A percentile compares a stretch with the other conserved stretches of the same genome.
Conservation (phyloP, 2,329 filamentous ascomycete genomes). For the Aspergillus texensis region DNA sequence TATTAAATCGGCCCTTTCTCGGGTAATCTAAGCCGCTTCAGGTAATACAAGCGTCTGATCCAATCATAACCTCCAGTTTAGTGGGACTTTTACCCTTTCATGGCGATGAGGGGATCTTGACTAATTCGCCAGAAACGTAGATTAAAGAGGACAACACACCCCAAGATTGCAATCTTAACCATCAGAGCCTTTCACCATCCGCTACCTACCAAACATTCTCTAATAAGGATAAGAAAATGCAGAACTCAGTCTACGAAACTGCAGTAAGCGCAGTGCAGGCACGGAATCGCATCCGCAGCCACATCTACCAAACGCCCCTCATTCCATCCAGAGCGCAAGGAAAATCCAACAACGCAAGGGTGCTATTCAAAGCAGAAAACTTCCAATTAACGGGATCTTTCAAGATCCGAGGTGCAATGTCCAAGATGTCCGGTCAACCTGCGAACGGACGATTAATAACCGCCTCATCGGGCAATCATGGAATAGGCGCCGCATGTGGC, state of each 20-base stretch:
- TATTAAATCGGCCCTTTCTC: background rate
- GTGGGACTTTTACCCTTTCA: background rate
- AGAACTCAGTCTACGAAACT: background rate
- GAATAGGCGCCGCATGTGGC: background rate
- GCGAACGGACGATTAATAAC: background rate
- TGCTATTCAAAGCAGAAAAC: constrained; percentile 6
- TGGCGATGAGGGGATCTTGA: background rate
- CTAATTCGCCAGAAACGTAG: too few species aligned
- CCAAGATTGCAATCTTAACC: background rate
- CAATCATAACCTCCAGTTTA: background rate
- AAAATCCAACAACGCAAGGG: background rate
- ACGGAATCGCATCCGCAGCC: constrained; percentile 4
- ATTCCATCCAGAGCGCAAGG: background rate
- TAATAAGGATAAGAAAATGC: background rate
- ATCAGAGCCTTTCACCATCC: background rate
- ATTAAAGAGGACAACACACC: background rate
- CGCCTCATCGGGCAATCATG: background rate
- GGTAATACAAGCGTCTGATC: background rate
- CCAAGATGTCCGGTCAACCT: background rate
- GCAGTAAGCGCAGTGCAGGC: constrained; percentile 4
- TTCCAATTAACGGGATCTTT: constrained; percentile 7
- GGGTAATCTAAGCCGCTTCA: background rate
- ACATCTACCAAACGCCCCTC: constrained; percentile 8
- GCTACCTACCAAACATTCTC: background rate
- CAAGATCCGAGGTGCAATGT: constrained; percentile 8